Conservation (phyloP, 148 eudicot genomes). For the Salicornia ramosissima region DNA sequence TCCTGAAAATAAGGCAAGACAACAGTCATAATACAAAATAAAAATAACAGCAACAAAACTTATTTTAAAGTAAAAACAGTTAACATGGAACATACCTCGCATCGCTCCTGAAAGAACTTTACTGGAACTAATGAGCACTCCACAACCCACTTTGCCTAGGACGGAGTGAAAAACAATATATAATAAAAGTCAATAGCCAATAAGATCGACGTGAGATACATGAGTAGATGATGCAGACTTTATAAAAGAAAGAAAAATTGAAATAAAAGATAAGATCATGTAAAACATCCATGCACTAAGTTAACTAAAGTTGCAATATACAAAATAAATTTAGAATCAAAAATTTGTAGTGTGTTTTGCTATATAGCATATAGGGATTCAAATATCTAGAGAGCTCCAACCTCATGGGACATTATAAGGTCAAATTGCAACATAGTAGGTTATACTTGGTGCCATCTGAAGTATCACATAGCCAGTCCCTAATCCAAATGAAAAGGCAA, state of each 20-base stretch:
- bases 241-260: too few species aligned
- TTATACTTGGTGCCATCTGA: not conserved
- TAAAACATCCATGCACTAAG: too few species aligned
- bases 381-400: not conserved
- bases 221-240: not conserved
- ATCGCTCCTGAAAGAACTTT: conserved; percentile 93
- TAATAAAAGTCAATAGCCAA: conserved; percentile 5
- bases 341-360: not conserved
- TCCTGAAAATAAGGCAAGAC: conserved; percentile 44
- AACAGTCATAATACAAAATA: not conserved
- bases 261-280: not conserved
- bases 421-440: not conserved
- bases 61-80: not conserved
- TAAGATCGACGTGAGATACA: not conserved
- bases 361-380: not conserved
- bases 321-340: not conserved
- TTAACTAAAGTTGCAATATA: not conserved
- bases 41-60: not conserved
- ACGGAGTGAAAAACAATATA: conserved; percentile 15
- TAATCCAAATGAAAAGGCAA: not conserved
- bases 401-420: not conserved
- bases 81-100: conserved; percentile 53
- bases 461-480: not conserved
- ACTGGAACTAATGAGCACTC: conserved; percentile 77
- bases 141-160: conserved; percentile 93